Conservation (phyloP, 768 basidiomycete genomes). For the Termitomyces bulborhizus region DNA sequence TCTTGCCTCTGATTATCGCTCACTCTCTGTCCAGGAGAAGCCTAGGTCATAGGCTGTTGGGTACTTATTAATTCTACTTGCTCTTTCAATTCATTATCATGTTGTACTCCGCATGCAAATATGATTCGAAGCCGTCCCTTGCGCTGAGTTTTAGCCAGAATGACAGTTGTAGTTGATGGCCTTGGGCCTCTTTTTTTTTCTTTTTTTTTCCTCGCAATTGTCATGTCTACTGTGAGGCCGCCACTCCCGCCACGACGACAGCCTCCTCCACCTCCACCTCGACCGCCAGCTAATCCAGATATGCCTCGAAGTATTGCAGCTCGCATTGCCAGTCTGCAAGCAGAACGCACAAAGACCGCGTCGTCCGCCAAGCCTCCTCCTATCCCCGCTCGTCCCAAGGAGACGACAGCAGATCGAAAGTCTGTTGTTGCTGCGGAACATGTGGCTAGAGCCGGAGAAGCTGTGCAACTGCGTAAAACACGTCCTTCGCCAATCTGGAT, state of each 20-base stretch:
- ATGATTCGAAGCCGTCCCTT: constrained; percentile 1
- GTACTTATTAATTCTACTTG: constrained; percentile 4
- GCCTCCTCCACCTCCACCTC: constrained; percentile 18
- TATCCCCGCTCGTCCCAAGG: constrained; percentile 12
- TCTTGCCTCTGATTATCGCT: neutral
- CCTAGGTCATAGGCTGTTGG: constrained; percentile 44
- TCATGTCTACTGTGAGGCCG: constrained; percentile 13
- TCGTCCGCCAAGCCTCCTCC: constrained; percentile 12
- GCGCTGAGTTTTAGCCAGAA: neutral
- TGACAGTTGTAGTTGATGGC: neutral
- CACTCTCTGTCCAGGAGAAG: constrained; percentile 50
- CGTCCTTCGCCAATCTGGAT: constrained; percentile 16
- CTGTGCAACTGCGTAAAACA: neutral
- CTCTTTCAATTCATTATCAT: constrained; percentile 12
- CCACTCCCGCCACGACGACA: constrained; percentile 21
- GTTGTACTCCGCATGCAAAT: constrained; percentile 13
- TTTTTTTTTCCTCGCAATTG: neutral
- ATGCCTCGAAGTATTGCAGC: constrained; percentile 20
- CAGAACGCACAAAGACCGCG: constrained; percentile 4
- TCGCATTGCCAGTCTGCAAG: constrained; percentile 25
- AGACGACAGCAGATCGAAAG: neutral
- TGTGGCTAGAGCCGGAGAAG: neutral
- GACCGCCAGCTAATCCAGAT: neutral
- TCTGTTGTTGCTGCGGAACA: neutral
- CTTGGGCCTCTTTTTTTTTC: no score